These are phyloP conservation scores for Aspergillus vadensis DNA, from an alignment of 2,329 filamentous ascomycete species.

Conservation along the genomic window DNA sequence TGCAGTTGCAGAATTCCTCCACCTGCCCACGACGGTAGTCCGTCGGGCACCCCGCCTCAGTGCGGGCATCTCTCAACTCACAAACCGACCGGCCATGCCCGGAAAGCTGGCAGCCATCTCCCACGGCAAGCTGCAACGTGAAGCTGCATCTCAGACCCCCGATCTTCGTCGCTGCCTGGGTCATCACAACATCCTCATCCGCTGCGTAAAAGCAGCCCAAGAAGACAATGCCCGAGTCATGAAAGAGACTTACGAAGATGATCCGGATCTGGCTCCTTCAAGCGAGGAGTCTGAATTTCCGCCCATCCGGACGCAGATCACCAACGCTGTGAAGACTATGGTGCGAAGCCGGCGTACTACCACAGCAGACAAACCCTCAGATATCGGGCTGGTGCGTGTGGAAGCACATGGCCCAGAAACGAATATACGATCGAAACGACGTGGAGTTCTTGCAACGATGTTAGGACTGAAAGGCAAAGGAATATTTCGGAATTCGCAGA, in stretches of 20 bases:
- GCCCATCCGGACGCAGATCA: conserved; percentile 14
- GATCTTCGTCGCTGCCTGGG: conserved; percentile 22
- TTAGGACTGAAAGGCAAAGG: neutral
- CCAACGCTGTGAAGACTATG: conserved; percentile 17
- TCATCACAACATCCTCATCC: conserved; percentile 19
- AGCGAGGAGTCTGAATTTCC: neutral
- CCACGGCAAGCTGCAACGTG: conserved; percentile 19
- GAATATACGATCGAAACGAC: neutral
- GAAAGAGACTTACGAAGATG: conserved; percentile 1
- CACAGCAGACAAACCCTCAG: neutral
- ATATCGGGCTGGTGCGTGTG: neutral
- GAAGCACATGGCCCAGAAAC: neutral
- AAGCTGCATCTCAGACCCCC: conserved; percentile 14
- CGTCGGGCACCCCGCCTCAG: conserved; percentile 12
- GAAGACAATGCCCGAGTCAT: conserved; percentile 11
- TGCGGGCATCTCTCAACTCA: conserved; percentile 2
- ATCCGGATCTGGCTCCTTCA: neutral
- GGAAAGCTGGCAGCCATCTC: conserved; percentile 18
- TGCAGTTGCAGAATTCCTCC: conserved; percentile 3
- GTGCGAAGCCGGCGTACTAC: conserved; percentile 4
- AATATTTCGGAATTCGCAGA: neutral
- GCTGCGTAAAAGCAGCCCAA: conserved; percentile 17
- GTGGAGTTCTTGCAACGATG: neutral
- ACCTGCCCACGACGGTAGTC: conserved; percentile 4
- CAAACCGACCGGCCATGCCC: conserved; percentile 5